Percentiles rank a stretch among this genome's conserved stretches.
phyloP scores from a whole-genome alignment of 2,329 filamentous ascomycete species.

The Bimuria novae-zelandiae region DNA sequence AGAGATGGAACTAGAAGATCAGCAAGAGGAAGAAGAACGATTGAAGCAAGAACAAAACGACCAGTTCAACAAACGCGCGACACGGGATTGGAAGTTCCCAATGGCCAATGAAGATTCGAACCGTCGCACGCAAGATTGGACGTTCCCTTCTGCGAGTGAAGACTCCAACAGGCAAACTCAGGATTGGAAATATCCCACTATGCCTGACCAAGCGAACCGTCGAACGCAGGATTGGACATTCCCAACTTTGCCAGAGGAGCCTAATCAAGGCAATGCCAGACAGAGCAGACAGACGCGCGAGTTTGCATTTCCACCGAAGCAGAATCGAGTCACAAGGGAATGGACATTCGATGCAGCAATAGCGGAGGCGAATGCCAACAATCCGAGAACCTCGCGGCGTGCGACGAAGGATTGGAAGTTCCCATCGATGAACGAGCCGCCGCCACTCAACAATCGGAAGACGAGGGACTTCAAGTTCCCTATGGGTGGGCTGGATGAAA shows the following conservation, averaged over 20 bases:
- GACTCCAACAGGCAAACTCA: slow-evolving; percentile 47
- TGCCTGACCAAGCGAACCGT: slow-evolving; percentile 32
- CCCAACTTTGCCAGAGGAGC: slow-evolving; percentile 36
- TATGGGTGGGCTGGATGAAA: slow-evolving; percentile 28
- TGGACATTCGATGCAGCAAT: slow-evolving; percentile 55
- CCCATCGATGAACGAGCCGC: slow-evolving; percentile 23
- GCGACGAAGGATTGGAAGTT: slow-evolving; percentile 40
- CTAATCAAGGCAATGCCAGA: slow-evolving; percentile 15
- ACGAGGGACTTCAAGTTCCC: slow-evolving; percentile 45
- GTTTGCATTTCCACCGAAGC: slow-evolving; percentile 36
- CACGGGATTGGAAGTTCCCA: slow-evolving; percentile 52
- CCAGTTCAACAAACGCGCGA: slow-evolving; percentile 38
- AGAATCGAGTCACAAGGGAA: slow-evolving; percentile 51
- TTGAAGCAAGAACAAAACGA: no score
- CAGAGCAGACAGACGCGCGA: slow-evolving; percentile 35
- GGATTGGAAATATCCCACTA: slow-evolving; percentile 58
- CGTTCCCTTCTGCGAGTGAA: slow-evolving; percentile 15
- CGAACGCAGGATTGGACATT: slow-evolving; percentile 62
- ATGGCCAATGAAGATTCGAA: slow-evolving; percentile 26
- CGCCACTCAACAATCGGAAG: slow-evolving; percentile 30
- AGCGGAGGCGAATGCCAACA: slow-evolving; percentile 44
- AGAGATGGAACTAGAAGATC: slow-evolving; percentile 48
- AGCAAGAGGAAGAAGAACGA: slow-evolving; percentile 30
- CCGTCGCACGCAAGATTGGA: slow-evolving; percentile 55
- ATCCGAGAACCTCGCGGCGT: slow-evolving; percentile 38